These are phyloP conservation scores for Macrolepiota dolichaula DNA, from an alignment of 768 basidiomycete species.

Conservation along the genomic window DNA sequence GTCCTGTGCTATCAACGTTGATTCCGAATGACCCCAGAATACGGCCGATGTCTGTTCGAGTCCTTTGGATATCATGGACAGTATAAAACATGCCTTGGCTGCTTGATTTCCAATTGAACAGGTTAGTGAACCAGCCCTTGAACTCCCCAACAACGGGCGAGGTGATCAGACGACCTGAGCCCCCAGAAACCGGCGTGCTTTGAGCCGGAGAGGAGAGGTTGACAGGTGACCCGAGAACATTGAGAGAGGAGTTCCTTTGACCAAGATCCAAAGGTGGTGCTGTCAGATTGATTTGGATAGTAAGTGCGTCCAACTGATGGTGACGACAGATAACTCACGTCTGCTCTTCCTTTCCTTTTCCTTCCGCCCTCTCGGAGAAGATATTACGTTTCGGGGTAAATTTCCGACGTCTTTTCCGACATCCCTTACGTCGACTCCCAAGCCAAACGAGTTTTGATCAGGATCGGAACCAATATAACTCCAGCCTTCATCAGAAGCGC, in stretches of 20 bases:
- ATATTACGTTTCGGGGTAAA: slow-evolving; percentile 20
- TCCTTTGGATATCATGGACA: slow-evolving; percentile 48
- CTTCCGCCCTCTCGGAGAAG: slow-evolving; percentile 32
- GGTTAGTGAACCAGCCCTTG: slow-evolving; percentile 92
- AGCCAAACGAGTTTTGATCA: slow-evolving; percentile 24
- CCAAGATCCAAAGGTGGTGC: slow-evolving; percentile 57
- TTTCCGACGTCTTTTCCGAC: slow-evolving; percentile 46
- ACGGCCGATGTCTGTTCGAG: slow-evolving; percentile 59
- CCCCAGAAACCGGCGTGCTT: slow-evolving; percentile 1
- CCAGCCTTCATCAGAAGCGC: slow-evolving; percentile 33
- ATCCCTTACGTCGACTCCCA: slow-evolving; percentile 38
- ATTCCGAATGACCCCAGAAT: slow-evolving; percentile 69
- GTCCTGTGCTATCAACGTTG: slow-evolving; percentile 34
- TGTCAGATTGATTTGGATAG: slow-evolving; percentile 21
- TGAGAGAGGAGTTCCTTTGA: slow-evolving; percentile 45
- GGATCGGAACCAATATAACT: slow-evolving; percentile 33
- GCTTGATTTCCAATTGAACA: slow-evolving; percentile 88
- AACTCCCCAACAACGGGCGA: slow-evolving; percentile 81
- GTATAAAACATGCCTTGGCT: slow-evolving; percentile 54
- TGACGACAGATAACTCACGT: slow-evolving; percentile 39
- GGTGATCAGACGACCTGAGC: slow-evolving; percentile 34
- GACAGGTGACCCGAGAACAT: slow-evolving; percentile 37
- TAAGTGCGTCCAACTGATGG: too few relatives aligned
- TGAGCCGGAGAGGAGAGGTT: slow-evolving; percentile 26
- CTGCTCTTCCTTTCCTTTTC: slow-evolving; percentile 52